Evolutionary conservation across 768 basidiomycete species (phyloP).

Genomic region (Tylopilus sp.): DNA sequence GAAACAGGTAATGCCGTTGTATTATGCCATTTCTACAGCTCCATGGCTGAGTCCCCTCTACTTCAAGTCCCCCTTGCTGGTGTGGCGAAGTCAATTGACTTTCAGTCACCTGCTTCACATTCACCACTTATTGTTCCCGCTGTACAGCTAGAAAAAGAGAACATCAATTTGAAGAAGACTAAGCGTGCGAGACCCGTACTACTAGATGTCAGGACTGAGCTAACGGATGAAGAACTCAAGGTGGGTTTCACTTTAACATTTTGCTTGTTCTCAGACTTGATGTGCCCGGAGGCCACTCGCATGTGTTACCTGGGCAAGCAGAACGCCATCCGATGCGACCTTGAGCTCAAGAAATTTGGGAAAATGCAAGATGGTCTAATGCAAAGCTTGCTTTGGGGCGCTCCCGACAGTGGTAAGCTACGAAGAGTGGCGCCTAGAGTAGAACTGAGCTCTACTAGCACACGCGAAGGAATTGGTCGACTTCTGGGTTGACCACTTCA

Average conservation of each 20-base stretch:
- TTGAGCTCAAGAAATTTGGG: slow-evolving; percentile 50
- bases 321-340: slow-evolving; percentile 45
- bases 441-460: slow-evolving; percentile 39
- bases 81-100: slow-evolving; percentile 3
- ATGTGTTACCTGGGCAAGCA: slow-evolving; percentile 67
- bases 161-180: slow-evolving; percentile 34
- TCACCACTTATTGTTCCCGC: slow-evolving; percentile 3
- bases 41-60: slow-evolving; percentile 4
- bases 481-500: slow-evolving; percentile 75
- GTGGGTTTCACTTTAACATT: slow-evolving; percentile 34
- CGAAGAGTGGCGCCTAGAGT: not conserved
- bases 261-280: not conserved
- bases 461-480: slow-evolving; percentile 61
- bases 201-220: slow-evolving; percentile 70
- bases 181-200: slow-evolving; percentile 55
- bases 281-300: slow-evolving; percentile 48
- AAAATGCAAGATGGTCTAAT: slow-evolving; percentile 52
- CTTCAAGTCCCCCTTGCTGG: slow-evolving; percentile 3
- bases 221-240: slow-evolving; percentile 81
- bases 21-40: not conserved
- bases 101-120: not conserved
- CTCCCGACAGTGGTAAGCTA: slow-evolving; percentile 58
- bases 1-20: slow-evolving; percentile 8
- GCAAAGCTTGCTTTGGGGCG: slow-evolving; percentile 64
- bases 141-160: slow-evolving; percentile 1